Evolutionary conservation across 371 early-diverging fungal genomes (phyloP).

Genomic region (Saksenaea oblongispora): DNA sequence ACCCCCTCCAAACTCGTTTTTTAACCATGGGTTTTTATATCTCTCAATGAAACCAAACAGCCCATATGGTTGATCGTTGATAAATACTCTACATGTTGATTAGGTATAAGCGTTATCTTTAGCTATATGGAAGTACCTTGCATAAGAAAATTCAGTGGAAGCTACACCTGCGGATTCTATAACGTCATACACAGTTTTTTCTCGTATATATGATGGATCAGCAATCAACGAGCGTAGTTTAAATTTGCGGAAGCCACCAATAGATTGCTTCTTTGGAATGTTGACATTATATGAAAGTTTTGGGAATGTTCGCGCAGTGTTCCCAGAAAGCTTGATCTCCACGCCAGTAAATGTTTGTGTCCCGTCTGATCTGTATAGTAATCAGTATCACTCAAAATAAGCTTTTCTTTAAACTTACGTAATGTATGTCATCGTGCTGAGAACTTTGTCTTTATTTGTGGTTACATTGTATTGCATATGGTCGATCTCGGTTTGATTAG

Average conservation of each 20-base stretch:
- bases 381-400: neutral
- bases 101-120: neutral
- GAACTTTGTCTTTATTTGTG: constrained; percentile 9
- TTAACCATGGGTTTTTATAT: constrained; percentile 23
- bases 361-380: constrained; percentile 1
- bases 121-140: neutral
- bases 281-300: constrained; percentile 30
- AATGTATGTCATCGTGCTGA: constrained; percentile 32
- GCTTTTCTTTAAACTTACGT: constrained; percentile 14
- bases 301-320: constrained; percentile 9
- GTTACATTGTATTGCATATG: constrained; percentile 22
- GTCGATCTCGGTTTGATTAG: constrained; percentile 15
- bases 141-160: constrained; percentile 12
- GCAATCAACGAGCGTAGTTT: constrained; percentile 21
- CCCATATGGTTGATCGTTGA: constrained; percentile 20
- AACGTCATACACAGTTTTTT: constrained; percentile 15
- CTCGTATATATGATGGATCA: constrained; percentile 30
- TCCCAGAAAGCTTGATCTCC: constrained; percentile 19
- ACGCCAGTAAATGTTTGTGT: constrained; percentile 8
- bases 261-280: constrained; percentile 7
- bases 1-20: constrained; percentile 21
- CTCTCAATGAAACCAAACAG: constrained; percentile 23
- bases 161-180: constrained; percentile 15
- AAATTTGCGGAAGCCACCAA: constrained; percentile 14
- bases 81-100: constrained; percentile 14